Evolutionary conservation across 805 yeast genomes (phyloP), one percentile per base, ranked within the genome.

Genomic region (Metschnikowia amazonensis): DNA sequence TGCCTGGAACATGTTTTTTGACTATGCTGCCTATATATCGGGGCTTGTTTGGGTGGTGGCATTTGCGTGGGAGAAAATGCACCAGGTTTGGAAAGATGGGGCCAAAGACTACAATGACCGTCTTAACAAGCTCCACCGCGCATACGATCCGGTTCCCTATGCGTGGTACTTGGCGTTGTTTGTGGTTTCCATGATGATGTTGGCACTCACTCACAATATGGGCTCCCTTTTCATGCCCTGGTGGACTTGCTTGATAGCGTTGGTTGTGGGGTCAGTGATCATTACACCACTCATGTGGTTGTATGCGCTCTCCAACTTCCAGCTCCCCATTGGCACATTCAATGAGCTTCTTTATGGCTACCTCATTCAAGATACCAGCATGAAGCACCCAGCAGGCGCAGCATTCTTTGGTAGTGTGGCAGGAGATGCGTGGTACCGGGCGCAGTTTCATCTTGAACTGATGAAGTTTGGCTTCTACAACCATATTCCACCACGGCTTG

Each of bases 391-490:
- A 1, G 77, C 70, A 2, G 74, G 78, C 4, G 79, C 78, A 3
- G 59, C 73, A 1, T 65, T 74, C 3, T 76, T 74, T 53, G 78
- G 79, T 4, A 72, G 79, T 8, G 62, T 76, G n/a, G 75, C 80
- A 0, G 81, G 80, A 1, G 73, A 76, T 53, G 76, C 79, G 2
- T 74, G 78, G 78, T 74, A 74, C 47, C 52, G 80, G 28, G 77
- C 80, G 0, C 79, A 76, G 50, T 73, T 58, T 46, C 60, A 60
- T 46, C 49, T 62, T 46, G 60, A 60, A 34, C 57, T 59, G 55
- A 70, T 73, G 64, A 73, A 76, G 50, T 60, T 77, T 5, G 83
- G 81, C 1, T 75, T 76, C 51, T 79, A 79, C 60, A 76, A 74
- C 58, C 74, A 74, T 50, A 55, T 79, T 13, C 80, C 82, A 0